Percentiles rank a stretch among this genome's conserved stretches.
Evolutionary conservation across 805 yeast species (phyloP).

Genomic region (Lipomyces oligophaga): DNA sequence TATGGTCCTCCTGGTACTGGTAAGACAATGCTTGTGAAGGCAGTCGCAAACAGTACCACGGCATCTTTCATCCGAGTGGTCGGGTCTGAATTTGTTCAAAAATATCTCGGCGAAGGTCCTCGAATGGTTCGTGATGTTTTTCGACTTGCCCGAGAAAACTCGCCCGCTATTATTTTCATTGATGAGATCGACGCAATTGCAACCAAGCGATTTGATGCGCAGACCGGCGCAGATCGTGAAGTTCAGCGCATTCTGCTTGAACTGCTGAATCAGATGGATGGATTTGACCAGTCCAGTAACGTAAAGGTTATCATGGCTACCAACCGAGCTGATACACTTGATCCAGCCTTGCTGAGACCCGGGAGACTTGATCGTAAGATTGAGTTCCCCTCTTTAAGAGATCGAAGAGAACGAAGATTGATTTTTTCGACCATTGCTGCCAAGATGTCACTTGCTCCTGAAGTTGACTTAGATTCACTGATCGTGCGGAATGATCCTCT

Average conservation of each 20-base stretch:
- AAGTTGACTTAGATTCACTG: constrained; percentile 90
- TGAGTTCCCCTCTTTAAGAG: constrained; percentile 93
- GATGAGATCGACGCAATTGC: constrained; percentile 99
- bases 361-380: constrained; percentile 98
- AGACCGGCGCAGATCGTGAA: constrained; percentile 99
- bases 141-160: constrained; percentile 92
- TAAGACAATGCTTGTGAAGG: constrained; percentile 97
- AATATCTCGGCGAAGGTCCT: constrained; percentile 98
- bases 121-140: constrained; percentile 99
- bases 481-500: constrained; percentile 94
- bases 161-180: constrained; percentile 94
- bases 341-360: constrained; percentile 96
- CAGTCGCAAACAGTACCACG: constrained; percentile 94
- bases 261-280: constrained; percentile 97
- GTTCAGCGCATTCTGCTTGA: constrained; percentile 97
- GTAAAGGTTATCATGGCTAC: constrained; percentile 98
- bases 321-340: constrained; percentile 97
- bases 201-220: constrained; percentile 98
- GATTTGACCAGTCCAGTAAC: constrained; percentile 91
- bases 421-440: constrained; percentile 93
- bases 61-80: constrained; percentile 95
- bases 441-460: constrained; percentile 98
- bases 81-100: constrained; percentile 97
- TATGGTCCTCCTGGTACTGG: constrained; percentile 99
- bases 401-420: constrained; percentile 95